Evolutionary conservation across 2,329 filamentous ascomycete genomes (phyloP).

Genomic region (Raffaelea albimanens): DNA sequence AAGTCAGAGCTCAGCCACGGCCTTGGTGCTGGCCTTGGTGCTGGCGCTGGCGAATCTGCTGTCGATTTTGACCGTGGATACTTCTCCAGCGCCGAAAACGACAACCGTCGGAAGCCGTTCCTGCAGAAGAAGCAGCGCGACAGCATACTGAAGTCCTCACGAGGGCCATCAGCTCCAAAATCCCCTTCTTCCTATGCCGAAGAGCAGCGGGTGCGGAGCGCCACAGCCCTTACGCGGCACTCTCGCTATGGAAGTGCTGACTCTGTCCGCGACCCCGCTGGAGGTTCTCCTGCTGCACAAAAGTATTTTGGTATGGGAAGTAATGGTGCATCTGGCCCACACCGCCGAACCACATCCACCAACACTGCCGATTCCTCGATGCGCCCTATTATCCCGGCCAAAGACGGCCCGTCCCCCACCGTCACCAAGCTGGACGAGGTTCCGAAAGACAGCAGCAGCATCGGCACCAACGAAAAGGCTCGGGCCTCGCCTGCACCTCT

Average conservation of each 20-base stretch:
- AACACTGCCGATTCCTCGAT: conserved; percentile 41
- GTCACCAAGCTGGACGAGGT: conserved; percentile 51
- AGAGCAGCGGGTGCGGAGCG: conserved; percentile 59
- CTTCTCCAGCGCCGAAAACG: conserved; percentile 81
- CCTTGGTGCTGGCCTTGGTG: background rate
- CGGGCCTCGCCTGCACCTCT: conserved; percentile 28
- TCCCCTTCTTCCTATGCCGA: conserved; percentile 51
- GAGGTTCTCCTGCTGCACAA: conserved; percentile 51
- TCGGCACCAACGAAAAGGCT: conserved; percentile 16
- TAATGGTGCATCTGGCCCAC: conserved; percentile 27
- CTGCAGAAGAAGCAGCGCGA: conserved; percentile 75
- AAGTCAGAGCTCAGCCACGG: conserved; percentile 29
- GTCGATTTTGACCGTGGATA: conserved; percentile 77
- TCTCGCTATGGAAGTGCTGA: conserved; percentile 73
- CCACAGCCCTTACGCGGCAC: conserved; percentile 58
- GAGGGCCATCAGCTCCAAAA: conserved; percentile 29
- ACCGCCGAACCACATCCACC: conserved; percentile 54
- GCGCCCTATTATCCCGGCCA: conserved; percentile 40
- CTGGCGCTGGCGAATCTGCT: conserved; percentile 10
- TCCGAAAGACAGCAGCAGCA: background rate
- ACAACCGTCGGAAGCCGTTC: conserved; percentile 60
- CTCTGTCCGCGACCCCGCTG: conserved; percentile 52
- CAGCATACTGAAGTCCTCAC: conserved; percentile 44
- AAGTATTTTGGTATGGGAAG: conserved; percentile 54
- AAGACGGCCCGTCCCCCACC: conserved; percentile 43